Evolutionary conservation across 495 filamentous ascomycete species (phyloP).

Genomic region (Sporormia fimetaria): DNA sequence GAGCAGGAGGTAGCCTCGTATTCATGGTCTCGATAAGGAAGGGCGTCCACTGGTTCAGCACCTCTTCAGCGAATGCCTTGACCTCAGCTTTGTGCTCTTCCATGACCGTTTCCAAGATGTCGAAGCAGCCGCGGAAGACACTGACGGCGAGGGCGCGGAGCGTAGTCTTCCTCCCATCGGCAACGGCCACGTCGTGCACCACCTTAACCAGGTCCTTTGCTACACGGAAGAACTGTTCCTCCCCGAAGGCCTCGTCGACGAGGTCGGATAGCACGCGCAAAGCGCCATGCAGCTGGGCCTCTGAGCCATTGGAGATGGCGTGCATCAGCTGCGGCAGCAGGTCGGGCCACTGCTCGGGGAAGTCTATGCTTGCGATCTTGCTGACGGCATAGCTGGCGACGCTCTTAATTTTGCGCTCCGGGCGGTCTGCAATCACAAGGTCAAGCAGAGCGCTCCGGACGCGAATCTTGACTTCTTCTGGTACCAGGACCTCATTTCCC

Average conservation of each 20-base stretch:
- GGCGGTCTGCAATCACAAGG: slow-evolving; percentile 61
- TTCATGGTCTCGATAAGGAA: slow-evolving; percentile 70
- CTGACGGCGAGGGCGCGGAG: slow-evolving; percentile 73
- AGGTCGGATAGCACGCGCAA: slow-evolving; percentile 78
- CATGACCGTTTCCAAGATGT: slow-evolving; percentile 90
- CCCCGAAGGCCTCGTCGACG: slow-evolving; percentile 83
- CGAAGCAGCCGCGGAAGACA: slow-evolving; percentile 82
- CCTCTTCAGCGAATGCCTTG: slow-evolving; percentile 76
- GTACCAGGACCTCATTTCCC: slow-evolving; percentile 41
- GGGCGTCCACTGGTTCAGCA: slow-evolving; percentile 70
- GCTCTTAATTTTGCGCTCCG: slow-evolving; percentile 73
- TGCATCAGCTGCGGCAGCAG: slow-evolving; percentile 71
- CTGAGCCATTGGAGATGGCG: slow-evolving; percentile 58
- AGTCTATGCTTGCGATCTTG: slow-evolving; percentile 90
- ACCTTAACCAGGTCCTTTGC: slow-evolving; percentile 72
- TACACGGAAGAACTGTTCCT: slow-evolving; percentile 84
- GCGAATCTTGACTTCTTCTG: slow-evolving; percentile 58
- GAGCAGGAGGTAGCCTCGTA: slow-evolving; percentile 53
- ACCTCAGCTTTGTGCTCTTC: slow-evolving; percentile 79
- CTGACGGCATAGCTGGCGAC: slow-evolving; percentile 84
- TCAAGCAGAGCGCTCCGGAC: slow-evolving; percentile 59
- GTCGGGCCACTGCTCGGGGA: slow-evolving; percentile 83
- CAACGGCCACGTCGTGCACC: slow-evolving; percentile 69
- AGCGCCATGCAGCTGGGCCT: slow-evolving; percentile 75
- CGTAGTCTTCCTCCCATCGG: slow-evolving; percentile 57